phyloP scores from a whole-genome alignment of 2,329 filamentous ascomycete species.

The Lachnellula subtilissima region DNA sequence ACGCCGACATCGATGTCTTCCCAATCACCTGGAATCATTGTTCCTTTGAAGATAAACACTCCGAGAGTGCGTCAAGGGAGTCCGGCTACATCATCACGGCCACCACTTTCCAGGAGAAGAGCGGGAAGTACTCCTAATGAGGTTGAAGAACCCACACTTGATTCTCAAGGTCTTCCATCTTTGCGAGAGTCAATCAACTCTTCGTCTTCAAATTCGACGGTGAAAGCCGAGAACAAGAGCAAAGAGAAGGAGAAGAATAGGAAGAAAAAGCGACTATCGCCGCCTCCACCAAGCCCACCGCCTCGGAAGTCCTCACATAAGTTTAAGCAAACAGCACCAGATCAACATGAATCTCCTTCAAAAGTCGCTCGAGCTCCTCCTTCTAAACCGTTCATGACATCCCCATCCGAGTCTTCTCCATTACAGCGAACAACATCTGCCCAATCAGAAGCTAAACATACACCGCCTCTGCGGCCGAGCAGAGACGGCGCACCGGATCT shows the following conservation, averaged over 20 bases:
- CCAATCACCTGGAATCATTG: conserved; percentile 60
- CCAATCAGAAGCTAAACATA: conserved; percentile 20
- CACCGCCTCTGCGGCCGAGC: conserved; percentile 56
- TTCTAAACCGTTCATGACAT: conserved; percentile 27
- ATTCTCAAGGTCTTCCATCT: conserved; percentile 56
- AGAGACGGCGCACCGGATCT: conserved; percentile 63
- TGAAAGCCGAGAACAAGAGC: conserved; percentile 44
- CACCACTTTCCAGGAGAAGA: conserved; percentile 55
- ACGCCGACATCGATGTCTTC: conserved; percentile 76
- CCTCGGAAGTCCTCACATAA: conserved; percentile 59
- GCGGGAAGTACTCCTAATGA: conserved; percentile 52
- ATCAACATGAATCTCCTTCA: conserved; percentile 37
- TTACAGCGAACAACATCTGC: conserved; percentile 12
- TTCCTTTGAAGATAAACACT: conserved; percentile 36
- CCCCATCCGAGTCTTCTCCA: conserved; percentile 11
- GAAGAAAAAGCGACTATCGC: conserved; percentile 41
- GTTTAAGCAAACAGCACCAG: conserved; percentile 36
- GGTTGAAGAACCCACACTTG: conserved; percentile 39
- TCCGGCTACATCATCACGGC: conserved; percentile 47
- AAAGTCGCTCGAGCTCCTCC: conserved; percentile 34
- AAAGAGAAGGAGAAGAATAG: conserved; percentile 35
- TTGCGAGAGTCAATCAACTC: conserved; percentile 67
- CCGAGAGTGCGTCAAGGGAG: conserved; percentile 50
- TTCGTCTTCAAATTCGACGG: conserved; percentile 67
- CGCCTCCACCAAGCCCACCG: conserved; percentile 54